Evolutionary conservation across 2,329 filamentous ascomycete genomes (phyloP).

Genomic region (Claviceps humidiphila): DNA sequence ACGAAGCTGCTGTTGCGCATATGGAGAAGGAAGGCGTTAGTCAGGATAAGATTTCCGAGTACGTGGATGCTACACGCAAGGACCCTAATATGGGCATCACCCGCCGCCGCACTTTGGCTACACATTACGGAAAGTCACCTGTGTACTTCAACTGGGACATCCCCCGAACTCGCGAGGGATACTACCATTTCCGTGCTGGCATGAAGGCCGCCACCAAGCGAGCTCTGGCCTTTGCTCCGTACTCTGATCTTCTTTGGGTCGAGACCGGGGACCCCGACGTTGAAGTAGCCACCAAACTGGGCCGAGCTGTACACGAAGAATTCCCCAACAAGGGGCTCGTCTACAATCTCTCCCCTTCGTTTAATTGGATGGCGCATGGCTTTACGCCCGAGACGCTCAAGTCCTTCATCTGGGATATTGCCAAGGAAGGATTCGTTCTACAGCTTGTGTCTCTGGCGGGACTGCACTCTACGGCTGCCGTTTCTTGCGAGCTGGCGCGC

Average conservation of each 20-base stretch:
- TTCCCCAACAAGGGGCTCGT: conserved; percentile 78
- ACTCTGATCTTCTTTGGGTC: conserved; percentile 91
- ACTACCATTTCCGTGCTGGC: conserved; percentile 79
- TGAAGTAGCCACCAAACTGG: conserved; percentile 60
- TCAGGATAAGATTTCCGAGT: conserved; percentile 51
- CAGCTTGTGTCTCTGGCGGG: conserved; percentile 56
- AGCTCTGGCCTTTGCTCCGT: conserved; percentile 80
- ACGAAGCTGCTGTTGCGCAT: conserved; percentile 74
- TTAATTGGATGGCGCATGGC: conserved; percentile 97
- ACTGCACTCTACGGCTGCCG: conserved; percentile 51
- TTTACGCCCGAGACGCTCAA: conserved; percentile 73
- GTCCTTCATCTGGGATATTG: conserved; percentile 94
- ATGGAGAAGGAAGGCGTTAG: conserved; percentile 52
- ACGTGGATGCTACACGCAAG: conserved; percentile 46
- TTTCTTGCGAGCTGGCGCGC: conserved; percentile 60
- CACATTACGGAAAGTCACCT: conserved; percentile 49
- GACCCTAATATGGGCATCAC: conserved; percentile 67
- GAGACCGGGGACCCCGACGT: conserved; percentile 88
- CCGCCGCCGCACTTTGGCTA: conserved; percentile 60
- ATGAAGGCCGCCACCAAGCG: conserved; percentile 84
- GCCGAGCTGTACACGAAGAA: conserved; percentile 55
- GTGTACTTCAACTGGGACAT: conserved; percentile 84
- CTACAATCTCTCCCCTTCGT: conserved; percentile 91
- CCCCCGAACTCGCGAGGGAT: conserved; percentile 84
- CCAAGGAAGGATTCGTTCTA: conserved; percentile 66